Conservation (phyloP, 106 monocot genomes). For the Cymbidium sinense region DNA sequence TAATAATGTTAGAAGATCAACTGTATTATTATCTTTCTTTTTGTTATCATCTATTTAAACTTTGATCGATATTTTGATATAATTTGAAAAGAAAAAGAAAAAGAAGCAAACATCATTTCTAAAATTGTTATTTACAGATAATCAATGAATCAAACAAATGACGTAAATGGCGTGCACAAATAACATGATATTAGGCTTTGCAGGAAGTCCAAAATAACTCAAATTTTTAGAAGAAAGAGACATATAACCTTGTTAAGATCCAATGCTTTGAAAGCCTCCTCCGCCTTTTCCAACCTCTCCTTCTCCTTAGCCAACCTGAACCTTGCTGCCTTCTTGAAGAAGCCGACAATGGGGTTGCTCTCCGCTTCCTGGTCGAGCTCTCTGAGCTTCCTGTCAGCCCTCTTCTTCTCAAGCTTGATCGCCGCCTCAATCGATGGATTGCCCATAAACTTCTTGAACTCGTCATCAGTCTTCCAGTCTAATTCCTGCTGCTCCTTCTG, state of each 20-base stretch:
- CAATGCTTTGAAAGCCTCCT: constrained; percentile 80
- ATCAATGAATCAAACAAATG: too few species aligned
- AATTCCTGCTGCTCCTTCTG: constrained; percentile 43
- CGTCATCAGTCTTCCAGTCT: constrained; percentile 86
- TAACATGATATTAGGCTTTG: too few species aligned
- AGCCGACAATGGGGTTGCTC: constrained; percentile 29
- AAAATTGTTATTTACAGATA: too few species aligned
- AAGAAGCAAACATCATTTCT: too few species aligned
- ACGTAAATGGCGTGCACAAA: too few species aligned
- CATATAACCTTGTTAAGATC: constrained; percentile 70
- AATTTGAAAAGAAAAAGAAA: too few species aligned
- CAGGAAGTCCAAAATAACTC: background rate
- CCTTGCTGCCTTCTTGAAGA: constrained; percentile 31
- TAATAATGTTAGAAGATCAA: too few species aligned
- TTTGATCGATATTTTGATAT: too few species aligned
- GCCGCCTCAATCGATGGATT: constrained; percentile 89
- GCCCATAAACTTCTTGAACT: constrained; percentile 92
- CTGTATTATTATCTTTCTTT: too few species aligned
- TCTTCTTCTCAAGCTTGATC: constrained; percentile 88
- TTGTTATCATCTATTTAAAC: too few species aligned
- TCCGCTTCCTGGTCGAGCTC: constrained; percentile 54
- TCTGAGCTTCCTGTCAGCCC: constrained; percentile 53
- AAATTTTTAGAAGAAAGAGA: background rate
- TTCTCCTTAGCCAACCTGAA: constrained; percentile 53
- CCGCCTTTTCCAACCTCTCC: constrained; percentile 72